Percentiles rank a stretch among this genome's conserved stretches.
Evolutionary conservation across 192 early-diverging fungal genomes (phyloP).

Genomic region (Backusella tuberculispora): DNA sequence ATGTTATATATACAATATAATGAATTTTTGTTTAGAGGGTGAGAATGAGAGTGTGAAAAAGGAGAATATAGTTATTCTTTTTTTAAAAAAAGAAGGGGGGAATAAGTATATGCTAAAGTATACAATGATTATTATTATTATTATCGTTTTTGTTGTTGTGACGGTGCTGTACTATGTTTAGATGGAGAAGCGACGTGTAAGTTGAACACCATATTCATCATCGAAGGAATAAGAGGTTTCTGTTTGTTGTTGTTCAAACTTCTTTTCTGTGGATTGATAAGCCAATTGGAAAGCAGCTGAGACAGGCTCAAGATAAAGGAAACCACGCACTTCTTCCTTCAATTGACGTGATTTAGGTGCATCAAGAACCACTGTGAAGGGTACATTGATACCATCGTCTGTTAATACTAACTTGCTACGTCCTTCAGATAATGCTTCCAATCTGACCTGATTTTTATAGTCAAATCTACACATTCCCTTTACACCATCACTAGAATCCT

Average conservation of each 20-base stretch:
- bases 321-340: constrained; percentile 26
- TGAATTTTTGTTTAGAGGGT: neutral
- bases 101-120: constrained; percentile 7
- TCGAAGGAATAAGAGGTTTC: neutral
- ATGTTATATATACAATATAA: neutral
- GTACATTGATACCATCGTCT: constrained; percentile 23
- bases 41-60: neutral
- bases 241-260: neutral
- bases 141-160: neutral
- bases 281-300: constrained; percentile 14
- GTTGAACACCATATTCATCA: neutral
- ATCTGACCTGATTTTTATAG: constrained; percentile 36
- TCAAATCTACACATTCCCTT: constrained; percentile 40
- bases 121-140: constrained; percentile 1
- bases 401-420: constrained; percentile 18
- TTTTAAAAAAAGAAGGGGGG: neutral
- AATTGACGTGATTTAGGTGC: neutral
- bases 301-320: constrained; percentile 19
- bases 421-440: constrained; percentile 37
- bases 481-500: constrained; percentile 28
- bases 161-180: neutral
- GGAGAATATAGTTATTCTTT: neutral
- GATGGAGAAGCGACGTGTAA: neutral
- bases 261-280: constrained; percentile 1
- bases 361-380: constrained; percentile 24